A percentile compares a stretch with the other conserved stretches of the same genome.
These are phyloP conservation scores for Scheffersomyces lignosus DNA, from an alignment of 805 yeast genomes.

Conservation along the genomic window DNA sequence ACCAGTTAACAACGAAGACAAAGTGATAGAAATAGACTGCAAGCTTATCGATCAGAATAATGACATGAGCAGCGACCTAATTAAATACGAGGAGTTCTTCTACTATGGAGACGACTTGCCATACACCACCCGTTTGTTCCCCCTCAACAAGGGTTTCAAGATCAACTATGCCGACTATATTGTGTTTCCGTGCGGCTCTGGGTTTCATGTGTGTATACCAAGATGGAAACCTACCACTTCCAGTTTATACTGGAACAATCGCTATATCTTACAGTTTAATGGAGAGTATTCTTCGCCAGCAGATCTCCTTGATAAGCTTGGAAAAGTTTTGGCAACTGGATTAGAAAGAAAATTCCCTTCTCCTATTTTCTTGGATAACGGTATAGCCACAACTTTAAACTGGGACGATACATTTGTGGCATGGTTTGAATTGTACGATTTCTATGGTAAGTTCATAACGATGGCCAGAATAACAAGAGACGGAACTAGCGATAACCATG, in stretches of 20 bases:
- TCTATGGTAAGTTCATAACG: slow-evolving; percentile 28
- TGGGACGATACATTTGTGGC: slow-evolving; percentile 34
- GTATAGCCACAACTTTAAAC: slow-evolving; percentile 2
- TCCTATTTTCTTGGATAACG: slow-evolving; percentile 14
- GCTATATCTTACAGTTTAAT: slow-evolving; percentile 24
- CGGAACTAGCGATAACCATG: slow-evolving; percentile 13
- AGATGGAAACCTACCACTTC: slow-evolving; percentile 12
- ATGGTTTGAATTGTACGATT: slow-evolving; percentile 40
- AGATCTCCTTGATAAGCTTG: slow-evolving; percentile 20
- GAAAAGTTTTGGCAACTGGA: slow-evolving; percentile 16
- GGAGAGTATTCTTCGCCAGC: slow-evolving; percentile 11
- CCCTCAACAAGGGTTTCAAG: slow-evolving; percentile 22
- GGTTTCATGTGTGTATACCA: slow-evolving; percentile 27
- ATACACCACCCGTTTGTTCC: slow-evolving; percentile 13
- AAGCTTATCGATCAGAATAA: slow-evolving; percentile 12
- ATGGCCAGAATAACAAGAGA: slow-evolving; percentile 25
- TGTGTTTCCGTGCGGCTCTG: slow-evolving; percentile 29
- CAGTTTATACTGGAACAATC: slow-evolving; percentile 19
- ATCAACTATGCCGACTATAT: slow-evolving; percentile 27
- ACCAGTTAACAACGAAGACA: slow-evolving; percentile 23
- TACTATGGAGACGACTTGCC: slow-evolving; percentile 7
- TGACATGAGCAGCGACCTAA: slow-evolving; percentile 1
- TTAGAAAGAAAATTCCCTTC: slow-evolving; percentile 28
- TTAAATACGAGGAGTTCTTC: slow-evolving; percentile 14
- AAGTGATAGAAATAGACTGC: slow-evolving; percentile 30